A percentile compares a stretch with the other conserved stretches of the same genome.
Evolutionary conservation across 2,329 filamentous ascomycete species (phyloP).

Genomic region (Aspergillus amoenus): DNA sequence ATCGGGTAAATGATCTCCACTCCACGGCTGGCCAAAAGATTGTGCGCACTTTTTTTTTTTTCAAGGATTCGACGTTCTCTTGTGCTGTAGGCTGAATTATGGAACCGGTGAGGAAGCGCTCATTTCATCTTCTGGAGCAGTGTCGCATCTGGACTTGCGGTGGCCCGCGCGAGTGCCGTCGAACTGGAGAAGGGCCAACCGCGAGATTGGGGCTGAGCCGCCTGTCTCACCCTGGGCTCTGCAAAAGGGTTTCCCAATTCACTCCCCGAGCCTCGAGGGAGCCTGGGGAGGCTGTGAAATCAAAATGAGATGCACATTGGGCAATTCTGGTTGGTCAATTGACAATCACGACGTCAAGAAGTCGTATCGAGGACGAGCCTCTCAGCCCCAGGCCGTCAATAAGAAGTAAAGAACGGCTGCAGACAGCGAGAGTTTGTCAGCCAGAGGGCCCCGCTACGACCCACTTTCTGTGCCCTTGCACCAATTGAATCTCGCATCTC

Average conservation of each 20-base stretch:
- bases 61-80: neutral
- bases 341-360: neutral
- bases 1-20: conserved; percentile 14
- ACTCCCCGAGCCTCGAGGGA: conserved; percentile 2
- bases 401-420: neutral
- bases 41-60: neutral
- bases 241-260: neutral
- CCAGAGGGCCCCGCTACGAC: neutral
- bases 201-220: conserved; percentile 5
- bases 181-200: neutral
- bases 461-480: neutral
- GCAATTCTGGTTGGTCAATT: conserved; percentile 11
- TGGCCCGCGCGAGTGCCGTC: neutral
- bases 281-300: conserved; percentile 11
- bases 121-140: neutral
- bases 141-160: neutral
- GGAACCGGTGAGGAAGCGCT: neutral
- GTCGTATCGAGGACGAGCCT: conserved; percentile 12
- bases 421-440: conserved; percentile 4
- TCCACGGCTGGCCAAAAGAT: neutral
- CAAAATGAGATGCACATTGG: neutral
- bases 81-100: neutral
- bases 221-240: neutral
- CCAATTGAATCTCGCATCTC: conserved; percentile 26
- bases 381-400: neutral